Evolutionary conservation across 1,284 basidiomycete species (phyloP).

Genomic region (Ustilago curta): DNA sequence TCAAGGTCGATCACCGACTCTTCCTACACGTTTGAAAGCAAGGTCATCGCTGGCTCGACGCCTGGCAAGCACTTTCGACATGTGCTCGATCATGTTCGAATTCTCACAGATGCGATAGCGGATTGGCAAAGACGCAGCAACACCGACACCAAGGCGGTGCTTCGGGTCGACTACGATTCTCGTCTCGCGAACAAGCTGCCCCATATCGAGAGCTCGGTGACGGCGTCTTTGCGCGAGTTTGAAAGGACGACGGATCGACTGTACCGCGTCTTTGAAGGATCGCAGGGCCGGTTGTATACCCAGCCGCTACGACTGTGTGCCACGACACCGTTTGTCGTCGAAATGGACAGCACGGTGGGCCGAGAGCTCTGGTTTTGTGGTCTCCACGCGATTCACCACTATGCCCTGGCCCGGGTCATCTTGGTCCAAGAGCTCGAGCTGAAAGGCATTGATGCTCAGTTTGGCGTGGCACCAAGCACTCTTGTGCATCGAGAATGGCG

Average conservation of each 20-base stretch:
- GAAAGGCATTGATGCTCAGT: conserved; percentile 44
- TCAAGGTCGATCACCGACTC: conserved; percentile 37
- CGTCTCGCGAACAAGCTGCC: conserved; percentile 38
- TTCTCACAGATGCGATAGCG: conserved; percentile 51
- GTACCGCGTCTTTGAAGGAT: conserved; percentile 30
- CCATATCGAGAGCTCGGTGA: conserved; percentile 46
- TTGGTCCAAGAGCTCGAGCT: conserved; percentile 58
- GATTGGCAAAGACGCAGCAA: conserved; percentile 25
- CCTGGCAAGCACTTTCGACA: conserved; percentile 63
- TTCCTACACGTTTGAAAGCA: conserved; percentile 38
- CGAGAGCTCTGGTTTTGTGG: conserved; percentile 64
- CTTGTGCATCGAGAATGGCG: conserved; percentile 54
- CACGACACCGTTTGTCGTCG: conserved; percentile 58
- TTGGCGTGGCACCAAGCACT: conserved; percentile 65
- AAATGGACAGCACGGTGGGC: conserved; percentile 48
- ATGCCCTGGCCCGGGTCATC: conserved; percentile 61
- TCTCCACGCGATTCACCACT: conserved; percentile 66
- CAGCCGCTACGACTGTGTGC: conserved; percentile 50
- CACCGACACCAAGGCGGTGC: conserved; percentile 4
- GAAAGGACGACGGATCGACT: conserved; percentile 35
- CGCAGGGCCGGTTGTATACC: conserved; percentile 33
- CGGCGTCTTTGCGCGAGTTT: conserved; percentile 48
- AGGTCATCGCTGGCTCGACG: conserved; percentile 51
- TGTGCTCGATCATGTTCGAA: conserved; percentile 58
- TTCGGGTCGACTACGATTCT: conserved; percentile 58